Percentiles rank a stretch among this genome's conserved stretches.
Evolutionary conservation across 768 basidiomycete species (phyloP).

Genomic region (Tulasnella sp.): DNA sequence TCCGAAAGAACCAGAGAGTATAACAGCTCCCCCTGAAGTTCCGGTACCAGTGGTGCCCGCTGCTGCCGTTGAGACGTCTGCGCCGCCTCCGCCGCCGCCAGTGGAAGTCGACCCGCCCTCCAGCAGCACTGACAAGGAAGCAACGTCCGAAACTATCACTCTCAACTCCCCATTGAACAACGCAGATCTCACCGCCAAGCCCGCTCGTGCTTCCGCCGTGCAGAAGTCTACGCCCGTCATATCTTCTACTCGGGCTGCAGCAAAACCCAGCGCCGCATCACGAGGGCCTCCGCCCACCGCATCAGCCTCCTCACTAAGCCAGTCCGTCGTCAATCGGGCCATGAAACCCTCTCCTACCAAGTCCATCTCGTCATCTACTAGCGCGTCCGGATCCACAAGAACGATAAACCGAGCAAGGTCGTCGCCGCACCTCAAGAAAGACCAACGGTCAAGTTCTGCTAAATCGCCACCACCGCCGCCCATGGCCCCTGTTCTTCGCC

Average conservation of each 20-base stretch:
- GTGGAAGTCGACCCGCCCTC: constrained; percentile 3
- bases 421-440: neutral
- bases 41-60: constrained; percentile 15
- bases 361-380: neutral
- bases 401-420: neutral
- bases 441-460: neutral
- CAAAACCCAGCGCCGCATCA: constrained; percentile 14
- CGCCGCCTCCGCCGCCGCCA: constrained; percentile 15
- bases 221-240: no score
- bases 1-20: constrained; percentile 21
- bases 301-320: constrained; percentile 27
- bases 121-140: constrained; percentile 14
- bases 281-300: constrained; percentile 23
- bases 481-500: constrained; percentile 22
- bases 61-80: constrained; percentile 3
- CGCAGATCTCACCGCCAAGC: neutral
- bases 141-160: no score
- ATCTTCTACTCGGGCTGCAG: no score
- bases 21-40: constrained; percentile 13
- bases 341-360: neutral
- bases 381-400: neutral
- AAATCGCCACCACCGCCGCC: neutral
- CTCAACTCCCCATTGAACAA: neutral
- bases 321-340: neutral
- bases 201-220: neutral